Conservation (phyloP, 305 asterid genomes). For the Nicotiana rustica region DNA sequence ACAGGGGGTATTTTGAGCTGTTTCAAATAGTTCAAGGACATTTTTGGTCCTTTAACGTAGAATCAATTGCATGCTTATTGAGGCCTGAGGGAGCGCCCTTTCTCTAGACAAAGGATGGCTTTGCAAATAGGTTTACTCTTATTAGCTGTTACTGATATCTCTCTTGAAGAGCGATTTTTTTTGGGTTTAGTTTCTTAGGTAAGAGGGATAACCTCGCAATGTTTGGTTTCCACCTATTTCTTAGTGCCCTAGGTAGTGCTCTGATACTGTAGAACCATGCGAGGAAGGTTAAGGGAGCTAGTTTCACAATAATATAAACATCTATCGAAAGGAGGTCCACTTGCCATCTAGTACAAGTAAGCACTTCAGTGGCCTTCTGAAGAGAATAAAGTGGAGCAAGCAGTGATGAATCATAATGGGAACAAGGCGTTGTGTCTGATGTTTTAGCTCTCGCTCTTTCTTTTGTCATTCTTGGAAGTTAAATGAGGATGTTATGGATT, state of each 20-base stretch:
- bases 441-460: neutral
- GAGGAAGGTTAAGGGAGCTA: neutral
- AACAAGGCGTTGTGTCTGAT: neutral
- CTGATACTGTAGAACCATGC: neutral
- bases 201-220: neutral
- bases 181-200: neutral
- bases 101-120: neutral
- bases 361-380: neutral
- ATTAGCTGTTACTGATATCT: neutral
- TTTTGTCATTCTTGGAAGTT: neutral
- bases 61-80: conserved; percentile 16
- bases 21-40: too few relatives aligned
- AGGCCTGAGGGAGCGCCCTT: neutral
- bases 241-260: neutral
- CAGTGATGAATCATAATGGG: neutral
- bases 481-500: neutral
- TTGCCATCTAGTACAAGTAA: neutral
- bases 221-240: neutral
- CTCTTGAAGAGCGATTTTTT: neutral
- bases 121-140: neutral
- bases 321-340: neutral
- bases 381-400: neutral
- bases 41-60: too few relatives aligned
- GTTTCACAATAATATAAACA: neutral
- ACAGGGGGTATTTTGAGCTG: too few relatives aligned